Evolutionary conservation across 305 asterid genomes (phyloP), one percentile per base, ranked within the genome.

Genomic region (Nicotiana rustica): DNA sequence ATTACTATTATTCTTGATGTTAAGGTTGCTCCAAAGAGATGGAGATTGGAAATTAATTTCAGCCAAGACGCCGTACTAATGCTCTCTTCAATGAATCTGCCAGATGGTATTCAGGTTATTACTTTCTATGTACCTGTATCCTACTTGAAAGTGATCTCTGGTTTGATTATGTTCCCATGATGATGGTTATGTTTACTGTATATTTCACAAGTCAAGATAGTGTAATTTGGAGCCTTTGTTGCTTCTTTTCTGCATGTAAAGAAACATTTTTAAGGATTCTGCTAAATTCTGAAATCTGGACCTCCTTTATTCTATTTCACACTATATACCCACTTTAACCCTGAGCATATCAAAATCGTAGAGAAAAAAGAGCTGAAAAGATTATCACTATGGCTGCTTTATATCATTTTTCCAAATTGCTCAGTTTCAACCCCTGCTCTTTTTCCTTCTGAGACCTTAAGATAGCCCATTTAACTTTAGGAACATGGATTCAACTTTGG

Each of bases 41-140:
- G 98, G 99, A 94, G 91, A 87, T 82, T 94, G 91, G 98, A 94
- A 90, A 91, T 94, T 84, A 94, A 96, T 88, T 93, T 89, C 84
- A 91, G 91, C 87, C 98, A 92, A 89, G 97, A 91, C 84, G 99
- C 98, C 1, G 97, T 94, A 25, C 88, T 96, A 86, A 94, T 94
- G 99, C 97, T 93, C 89, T 96, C 98, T 65, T 94, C 98, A 0
- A 93, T 96, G 98, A 93, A 92, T 87, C 91, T 96, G 79, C 99
- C 98, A 12, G 98, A 96, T 85, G 99, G 99, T 66, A 90, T 96
- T 85, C 98, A 96, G 98, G 99, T 94, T 88, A 83, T 52, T 77
- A 12, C 19, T 79, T 81, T 19, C 33, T n/a, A 6, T 2, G 6
- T 55, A 35, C 36, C 64, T 18, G 66, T 44, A 35, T 0, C 71